Base-by-base conservation (phyloP, 164 flowering plant species). In the Platanus orientalis region DNA sequence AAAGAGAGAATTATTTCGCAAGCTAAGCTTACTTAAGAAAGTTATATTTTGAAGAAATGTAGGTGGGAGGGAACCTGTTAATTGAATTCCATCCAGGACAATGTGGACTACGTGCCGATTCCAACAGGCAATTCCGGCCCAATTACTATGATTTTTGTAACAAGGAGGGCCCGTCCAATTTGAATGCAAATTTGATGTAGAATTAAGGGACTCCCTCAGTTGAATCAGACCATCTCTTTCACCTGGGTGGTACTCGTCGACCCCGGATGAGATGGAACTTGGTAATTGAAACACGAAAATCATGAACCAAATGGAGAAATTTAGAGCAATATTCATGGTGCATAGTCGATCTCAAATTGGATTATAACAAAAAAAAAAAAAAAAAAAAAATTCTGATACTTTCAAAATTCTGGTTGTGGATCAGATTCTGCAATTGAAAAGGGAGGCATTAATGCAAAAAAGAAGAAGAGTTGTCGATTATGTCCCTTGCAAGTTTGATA, bases 131-230 rank as follows among this genome's bases (percentile, higher is more conserved):
- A 81, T 60, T 2, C 84, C 85, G 16, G 23, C 55, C 88, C 88
- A 84, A 25, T 57, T 63, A 68, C 80, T 83, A 39, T 2, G 11
- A 49, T 71, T 62, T 0, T 45, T 20, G 20, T 30, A 4, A 45
- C 88, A 83, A 20, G 85, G 83, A 0, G 75, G 75, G 0, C 83
- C 88, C 10, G 82, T 78, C 88, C 85, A 83, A 17, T 62, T 75
- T 6, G 56, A 54, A 21, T 77, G 81, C 50, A 83, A 58, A 60
- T 79, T 26, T 0, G 39, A 12, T 32, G 63, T 56, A 0, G 84
- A 74, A 40, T 47, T 74, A 2, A 81, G 19, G 7, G 60, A 19
- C 23, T 78, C 82, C 51, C 83, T 79, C 7, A 83, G 53, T 44
- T 58, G 73, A 54, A 81, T 13, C 61, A 81, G 63, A 4, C 64